Percentiles rank a stretch among this genome's conserved stretches.
Conservation (phyloP, 2,329 filamentous ascomycete species). For the Annulohypoxylon truncatum region DNA sequence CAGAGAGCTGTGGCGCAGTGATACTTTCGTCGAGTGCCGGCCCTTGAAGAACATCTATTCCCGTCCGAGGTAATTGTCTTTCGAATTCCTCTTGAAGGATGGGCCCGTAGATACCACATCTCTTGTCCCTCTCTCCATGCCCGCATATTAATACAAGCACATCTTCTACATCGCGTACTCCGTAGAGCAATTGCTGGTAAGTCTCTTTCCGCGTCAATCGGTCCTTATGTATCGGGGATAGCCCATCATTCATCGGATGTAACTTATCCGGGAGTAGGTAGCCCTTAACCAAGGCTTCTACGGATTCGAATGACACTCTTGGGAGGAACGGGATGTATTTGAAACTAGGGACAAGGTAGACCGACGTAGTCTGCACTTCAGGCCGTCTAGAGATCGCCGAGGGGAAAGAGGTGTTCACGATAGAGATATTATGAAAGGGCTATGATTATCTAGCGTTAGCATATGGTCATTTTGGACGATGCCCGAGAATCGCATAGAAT, state of each 20-base stretch:
- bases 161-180: conserved; percentile 72
- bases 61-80: conserved; percentile 62
- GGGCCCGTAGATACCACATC: conserved; percentile 86
- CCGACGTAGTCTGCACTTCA: conserved; percentile 68
- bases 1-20: conserved; percentile 45
- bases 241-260: conserved; percentile 68
- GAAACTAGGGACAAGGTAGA: conserved; percentile 85
- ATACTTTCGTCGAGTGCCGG: conserved; percentile 56
- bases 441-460: conserved; percentile 57
- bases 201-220: conserved; percentile 62
- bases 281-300: conserved; percentile 70
- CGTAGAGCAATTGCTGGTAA: conserved; percentile 63
- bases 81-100: conserved; percentile 78
- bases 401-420: conserved; percentile 80
- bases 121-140: conserved; percentile 81
- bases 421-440: conserved; percentile 85
- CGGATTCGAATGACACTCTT: conserved; percentile 66
- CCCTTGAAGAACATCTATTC: conserved; percentile 61
- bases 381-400: conserved; percentile 62
- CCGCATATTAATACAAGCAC: conserved; percentile 88
- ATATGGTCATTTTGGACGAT: neutral
- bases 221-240: conserved; percentile 69
- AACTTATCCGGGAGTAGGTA: conserved; percentile 73
- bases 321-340: conserved; percentile 80
- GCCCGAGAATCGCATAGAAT: neutral